Percentiles rank a stretch among this genome's conserved stretches.
phyloP scores from a whole-genome alignment of 805 yeast species.

The Metschnikowia santaceciliae region DNA sequence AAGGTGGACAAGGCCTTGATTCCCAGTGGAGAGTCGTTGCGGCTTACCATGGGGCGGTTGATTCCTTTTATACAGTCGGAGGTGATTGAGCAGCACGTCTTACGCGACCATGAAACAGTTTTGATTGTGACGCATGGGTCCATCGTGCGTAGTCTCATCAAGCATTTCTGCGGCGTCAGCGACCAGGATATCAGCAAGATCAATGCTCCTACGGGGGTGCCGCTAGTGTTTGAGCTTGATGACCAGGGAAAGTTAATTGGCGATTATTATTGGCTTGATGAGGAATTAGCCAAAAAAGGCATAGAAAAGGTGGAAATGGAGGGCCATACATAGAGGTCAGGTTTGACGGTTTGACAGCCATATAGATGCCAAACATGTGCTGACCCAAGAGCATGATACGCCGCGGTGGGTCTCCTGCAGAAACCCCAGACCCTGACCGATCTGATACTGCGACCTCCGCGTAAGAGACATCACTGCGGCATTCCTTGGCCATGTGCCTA shows the following conservation, averaged over 20 bases:
- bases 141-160: conserved; percentile 38
- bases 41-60: conserved; percentile 36
- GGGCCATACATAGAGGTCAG: conserved; percentile 10
- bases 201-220: conserved; percentile 44
- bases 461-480: not conserved
- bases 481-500: not conserved
- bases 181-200: conserved; percentile 37
- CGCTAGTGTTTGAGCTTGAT: conserved; percentile 39
- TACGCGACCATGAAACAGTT: conserved; percentile 26
- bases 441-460: not conserved
- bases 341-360: too few relatives aligned
- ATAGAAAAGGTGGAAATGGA: conserved; percentile 26
- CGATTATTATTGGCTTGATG: conserved; percentile 37
- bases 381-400: not conserved
- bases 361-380: not conserved
- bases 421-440: not conserved
- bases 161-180: conserved; percentile 32
- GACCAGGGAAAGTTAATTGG: conserved; percentile 25
- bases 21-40: conserved; percentile 39
- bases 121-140: conserved; percentile 43
- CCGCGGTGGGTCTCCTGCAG: not conserved
- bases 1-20: conserved; percentile 19
- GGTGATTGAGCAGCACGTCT: conserved; percentile 23
- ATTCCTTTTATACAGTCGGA: conserved; percentile 34
- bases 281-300: conserved; percentile 36